Evolutionary conservation across 2,329 filamentous ascomycete species (phyloP).

Genomic region (Diplodia seriata): DNA sequence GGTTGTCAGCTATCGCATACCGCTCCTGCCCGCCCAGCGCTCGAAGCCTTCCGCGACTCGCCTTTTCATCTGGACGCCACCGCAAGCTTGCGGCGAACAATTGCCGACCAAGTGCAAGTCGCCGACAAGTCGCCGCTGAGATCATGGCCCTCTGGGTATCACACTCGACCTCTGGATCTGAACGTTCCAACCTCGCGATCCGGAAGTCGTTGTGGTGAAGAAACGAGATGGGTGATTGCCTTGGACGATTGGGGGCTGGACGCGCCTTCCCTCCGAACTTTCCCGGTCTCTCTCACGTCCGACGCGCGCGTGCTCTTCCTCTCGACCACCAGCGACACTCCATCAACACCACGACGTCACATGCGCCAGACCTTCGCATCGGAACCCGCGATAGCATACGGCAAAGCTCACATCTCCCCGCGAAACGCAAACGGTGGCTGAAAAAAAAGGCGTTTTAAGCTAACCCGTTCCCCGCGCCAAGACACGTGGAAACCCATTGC

Average conservation of each 20-base stretch:
- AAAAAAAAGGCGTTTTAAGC: constrained; percentile 26
- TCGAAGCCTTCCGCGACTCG: constrained; percentile 9
- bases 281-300: neutral
- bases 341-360: neutral
- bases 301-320: neutral
- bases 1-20: constrained; percentile 19
- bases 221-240: neutral
- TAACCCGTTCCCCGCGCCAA: constrained; percentile 7
- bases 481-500: constrained; percentile 18
- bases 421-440: neutral
- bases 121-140: constrained; percentile 12
- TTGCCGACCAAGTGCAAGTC: constrained; percentile 2
- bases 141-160: neutral
- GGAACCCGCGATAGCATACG: neutral
- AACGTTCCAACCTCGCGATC: neutral
- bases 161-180: no score
- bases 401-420: constrained; percentile 3
- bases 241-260: neutral
- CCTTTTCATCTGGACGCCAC: neutral
- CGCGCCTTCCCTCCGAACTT: neutral
- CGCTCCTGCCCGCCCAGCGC: constrained; percentile 13
- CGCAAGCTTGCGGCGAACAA: neutral
- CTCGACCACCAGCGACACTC: neutral
- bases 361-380: neutral
- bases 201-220: neutral